A percentile compares a stretch with the other conserved stretches of the same genome.
phyloP scores from a whole-genome alignment of 441 rosid genomes.

The Sinapis alba region DNA sequence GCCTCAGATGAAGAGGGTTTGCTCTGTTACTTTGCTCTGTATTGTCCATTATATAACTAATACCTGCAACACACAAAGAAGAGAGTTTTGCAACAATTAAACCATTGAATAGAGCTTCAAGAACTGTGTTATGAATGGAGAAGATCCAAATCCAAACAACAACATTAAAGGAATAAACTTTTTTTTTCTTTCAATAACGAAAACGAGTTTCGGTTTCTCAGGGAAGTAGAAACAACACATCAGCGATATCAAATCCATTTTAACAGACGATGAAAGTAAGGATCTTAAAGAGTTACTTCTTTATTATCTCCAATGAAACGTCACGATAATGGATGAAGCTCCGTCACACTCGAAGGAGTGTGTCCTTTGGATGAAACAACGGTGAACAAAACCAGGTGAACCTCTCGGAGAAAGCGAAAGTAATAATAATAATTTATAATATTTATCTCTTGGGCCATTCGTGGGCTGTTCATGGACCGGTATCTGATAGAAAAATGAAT shows the following conservation, averaged over 20 bases:
- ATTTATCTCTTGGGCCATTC: constrained; percentile 13
- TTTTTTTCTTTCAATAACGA: background rate
- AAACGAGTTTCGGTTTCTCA: background rate
- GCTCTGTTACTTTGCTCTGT: constrained; percentile 42
- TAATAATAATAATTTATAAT: no score
- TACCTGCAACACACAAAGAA: constrained; percentile 11
- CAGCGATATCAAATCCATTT: background rate
- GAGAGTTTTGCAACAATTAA: background rate
- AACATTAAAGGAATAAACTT: background rate
- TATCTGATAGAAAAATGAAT: background rate
- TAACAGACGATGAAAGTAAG: background rate
- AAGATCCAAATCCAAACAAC: background rate
- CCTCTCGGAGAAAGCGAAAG: constrained; percentile 5
- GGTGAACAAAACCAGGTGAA: background rate
- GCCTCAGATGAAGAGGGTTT: constrained; percentile 40
- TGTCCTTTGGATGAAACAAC: background rate
- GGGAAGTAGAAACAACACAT: background rate
- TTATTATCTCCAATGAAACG: background rate
- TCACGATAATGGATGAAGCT: background rate
- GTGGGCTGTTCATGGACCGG: background rate
- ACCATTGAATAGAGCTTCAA: background rate
- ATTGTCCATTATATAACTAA: constrained; percentile 38
- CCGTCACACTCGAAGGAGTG: constrained; percentile 5
- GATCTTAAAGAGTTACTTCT: background rate
- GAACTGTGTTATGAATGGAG: background rate